Percentiles rank a stretch among this genome's conserved stretches.
Conservation (phyloP, 306 rosid genomes). For the Pachyrhizus erosus region DNA sequence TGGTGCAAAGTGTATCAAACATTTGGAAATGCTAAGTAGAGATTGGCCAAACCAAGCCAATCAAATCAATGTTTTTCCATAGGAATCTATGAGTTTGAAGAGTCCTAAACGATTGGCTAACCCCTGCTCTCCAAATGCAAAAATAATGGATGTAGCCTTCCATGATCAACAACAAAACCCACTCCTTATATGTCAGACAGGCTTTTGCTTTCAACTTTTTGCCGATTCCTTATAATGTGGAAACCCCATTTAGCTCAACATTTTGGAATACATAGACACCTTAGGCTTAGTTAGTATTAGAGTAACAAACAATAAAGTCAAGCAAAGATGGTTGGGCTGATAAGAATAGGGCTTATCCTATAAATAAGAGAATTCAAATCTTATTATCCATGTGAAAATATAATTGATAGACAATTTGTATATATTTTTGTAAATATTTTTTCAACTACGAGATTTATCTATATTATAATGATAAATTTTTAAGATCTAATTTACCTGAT, state of each 20-base stretch:
- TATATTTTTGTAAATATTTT: too few relatives aligned
- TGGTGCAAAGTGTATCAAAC: conserved; percentile 33
- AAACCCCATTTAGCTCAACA: not conserved
- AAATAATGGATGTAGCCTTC: conserved; percentile 38
- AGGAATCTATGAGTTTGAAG: conserved; percentile 29
- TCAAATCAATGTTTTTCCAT: conserved; percentile 24
- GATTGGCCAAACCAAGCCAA: conserved; percentile 58
- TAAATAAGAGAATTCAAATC: too few relatives aligned
- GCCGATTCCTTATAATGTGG: not conserved
- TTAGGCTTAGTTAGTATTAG: not conserved
- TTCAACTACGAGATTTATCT: too few relatives aligned
- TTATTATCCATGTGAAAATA: too few relatives aligned
- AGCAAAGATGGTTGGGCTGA: too few relatives aligned
- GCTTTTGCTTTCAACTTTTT: not conserved
- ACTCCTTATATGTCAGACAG: not conserved
- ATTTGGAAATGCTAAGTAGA: conserved; percentile 19
- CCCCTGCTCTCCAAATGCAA: conserved; percentile 23
- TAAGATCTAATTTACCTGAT: too few relatives aligned
- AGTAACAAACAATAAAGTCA: not conserved
- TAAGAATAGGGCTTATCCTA: too few relatives aligned
- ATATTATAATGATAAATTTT: too few relatives aligned
- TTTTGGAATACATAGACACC: not conserved
- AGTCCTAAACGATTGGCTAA: conserved; percentile 46
- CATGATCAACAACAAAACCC: conserved; percentile 49
- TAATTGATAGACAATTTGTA: too few relatives aligned